Evolutionary conservation across 352 stramenopile genomes (phyloP).

Genomic region (Aphanomyces euteiches): DNA sequence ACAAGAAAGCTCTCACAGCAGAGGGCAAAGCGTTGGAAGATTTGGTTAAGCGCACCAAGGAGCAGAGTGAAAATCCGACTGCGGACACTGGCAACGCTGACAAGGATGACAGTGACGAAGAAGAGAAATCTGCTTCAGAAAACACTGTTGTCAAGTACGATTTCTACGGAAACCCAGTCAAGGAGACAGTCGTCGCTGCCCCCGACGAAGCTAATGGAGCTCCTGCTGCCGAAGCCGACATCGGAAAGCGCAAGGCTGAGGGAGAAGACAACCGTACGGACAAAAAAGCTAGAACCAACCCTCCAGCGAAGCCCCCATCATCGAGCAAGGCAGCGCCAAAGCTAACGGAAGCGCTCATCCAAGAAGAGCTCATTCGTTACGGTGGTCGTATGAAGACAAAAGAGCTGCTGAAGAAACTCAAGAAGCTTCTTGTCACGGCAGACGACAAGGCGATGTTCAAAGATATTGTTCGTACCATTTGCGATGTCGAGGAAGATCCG

Average conservation of each 20-base stretch:
- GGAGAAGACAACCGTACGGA: neutral
- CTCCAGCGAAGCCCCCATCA: neutral
- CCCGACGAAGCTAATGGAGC: neutral
- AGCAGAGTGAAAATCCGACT: constrained; percentile 11
- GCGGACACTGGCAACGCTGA: constrained; percentile 28
- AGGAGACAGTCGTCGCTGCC: neutral
- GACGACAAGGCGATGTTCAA: constrained; percentile 79
- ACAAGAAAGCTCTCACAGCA: constrained; percentile 9
- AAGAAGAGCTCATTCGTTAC: constrained; percentile 79
- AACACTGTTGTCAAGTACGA: neutral
- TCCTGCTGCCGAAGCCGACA: neutral
- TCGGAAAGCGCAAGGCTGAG: constrained; percentile 3
- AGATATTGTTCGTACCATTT: constrained; percentile 85
- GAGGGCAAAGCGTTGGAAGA: constrained; percentile 21
- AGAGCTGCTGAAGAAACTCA: constrained; percentile 73
- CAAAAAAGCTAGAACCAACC: neutral
- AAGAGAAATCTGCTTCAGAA: neutral
- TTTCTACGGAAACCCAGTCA: constrained; percentile 24
- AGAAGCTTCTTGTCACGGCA: constrained; percentile 76
- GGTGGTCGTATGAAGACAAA: constrained; percentile 76
- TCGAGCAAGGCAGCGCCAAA: constrained; percentile 32
- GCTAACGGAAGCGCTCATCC: constrained; percentile 74
- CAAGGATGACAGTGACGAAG: constrained; percentile 32
- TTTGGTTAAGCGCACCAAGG: constrained; percentile 16
- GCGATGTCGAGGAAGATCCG: constrained; percentile 77